Base-by-base conservation (phyloP, 1,284 basidiomycete genomes). In the Sporisorium reilianum region DNA sequence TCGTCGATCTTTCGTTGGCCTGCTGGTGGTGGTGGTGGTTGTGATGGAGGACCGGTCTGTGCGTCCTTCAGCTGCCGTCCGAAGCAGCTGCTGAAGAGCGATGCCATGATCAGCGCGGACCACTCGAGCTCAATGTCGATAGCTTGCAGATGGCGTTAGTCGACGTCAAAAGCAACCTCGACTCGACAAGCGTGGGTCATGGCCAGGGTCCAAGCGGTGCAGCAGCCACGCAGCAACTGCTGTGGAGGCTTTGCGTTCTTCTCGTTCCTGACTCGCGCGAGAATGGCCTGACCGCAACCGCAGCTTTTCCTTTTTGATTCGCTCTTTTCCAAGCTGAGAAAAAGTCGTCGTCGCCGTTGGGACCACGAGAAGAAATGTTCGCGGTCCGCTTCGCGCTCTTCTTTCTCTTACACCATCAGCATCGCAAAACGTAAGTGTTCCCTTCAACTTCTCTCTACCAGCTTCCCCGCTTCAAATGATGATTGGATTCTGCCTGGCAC, bases 401-500 rank as follows among this genome's bases (percentile, higher is more conserved):
- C 26, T 28, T 42, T 14, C 34, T 30, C 46, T 45, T 41, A 48
- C 49, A 61, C 50, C 57, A 64, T 3, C 57, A 64, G 34, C 67
- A 52, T 34, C 34, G 11, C 20, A 23, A 44, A 58, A 51, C 42
- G 69, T 72, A 72, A 72, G 69, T 63, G 8, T 11, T 5, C 11
- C 32, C 28, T 9, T 32, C 20, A 10, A 16, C 18, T 42, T 38
- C n/a, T 46, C 34, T 38, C 38, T 26, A 22, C 20, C 22, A 9
- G 22, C 6, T 12, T 18, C 11, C 20, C 14, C 41, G 30, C 34
- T 53, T 67, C 67, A 55, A 70, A 77, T 75, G 73, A 75, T 75
- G 73, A 75, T 67, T 67, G 64, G 68, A 71, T 64, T 67, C 72
- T 75, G 68, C 68, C 73, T 75, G 73, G 73, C 73, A 75, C 73